Evolutionary conservation across 306 rosid species (phyloP).

Genomic region (Gillenia trifoliata): DNA sequence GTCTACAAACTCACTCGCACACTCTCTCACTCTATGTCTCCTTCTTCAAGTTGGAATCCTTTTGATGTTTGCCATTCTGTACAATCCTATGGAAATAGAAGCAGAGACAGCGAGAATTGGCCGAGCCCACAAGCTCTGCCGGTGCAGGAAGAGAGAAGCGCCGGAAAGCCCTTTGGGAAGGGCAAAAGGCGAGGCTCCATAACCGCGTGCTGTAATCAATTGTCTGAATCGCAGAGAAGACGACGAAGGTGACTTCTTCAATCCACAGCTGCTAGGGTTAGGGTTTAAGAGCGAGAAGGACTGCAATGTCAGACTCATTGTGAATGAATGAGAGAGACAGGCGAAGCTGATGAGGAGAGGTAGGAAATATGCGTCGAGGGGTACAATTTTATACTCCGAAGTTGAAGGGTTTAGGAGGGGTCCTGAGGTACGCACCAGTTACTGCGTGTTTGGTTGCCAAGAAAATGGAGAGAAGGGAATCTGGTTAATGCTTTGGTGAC

Average conservation of each 20-base stretch:
- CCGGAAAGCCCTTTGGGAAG: constrained; percentile 20
- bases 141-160: constrained; percentile 20
- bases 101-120: constrained; percentile 41
- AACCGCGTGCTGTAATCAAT: constrained; percentile 28
- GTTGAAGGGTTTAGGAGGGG: neutral
- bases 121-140: constrained; percentile 27
- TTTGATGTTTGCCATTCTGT: constrained; percentile 36
- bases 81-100: constrained; percentile 51
- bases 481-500: constrained; percentile 3
- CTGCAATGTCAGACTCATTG: constrained; percentile 50
- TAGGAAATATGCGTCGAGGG: neutral
- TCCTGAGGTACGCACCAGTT: neutral
- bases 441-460: neutral
- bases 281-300: constrained; percentile 55
- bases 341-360: constrained; percentile 6
- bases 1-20: constrained; percentile 34
- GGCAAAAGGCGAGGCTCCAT: constrained; percentile 19
- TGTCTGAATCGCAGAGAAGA: constrained; percentile 38
- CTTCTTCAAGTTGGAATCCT: constrained; percentile 40
- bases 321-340: neutral
- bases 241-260: constrained; percentile 21
- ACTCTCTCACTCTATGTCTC: constrained; percentile 36
- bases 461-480: neutral
- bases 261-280: constrained; percentile 31
- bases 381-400: neutral